Evolutionary conservation across 2,329 filamentous ascomycete genomes (phyloP), one percentile per base, ranked within the genome.

Genomic region (Monosporascus sp.): DNA sequence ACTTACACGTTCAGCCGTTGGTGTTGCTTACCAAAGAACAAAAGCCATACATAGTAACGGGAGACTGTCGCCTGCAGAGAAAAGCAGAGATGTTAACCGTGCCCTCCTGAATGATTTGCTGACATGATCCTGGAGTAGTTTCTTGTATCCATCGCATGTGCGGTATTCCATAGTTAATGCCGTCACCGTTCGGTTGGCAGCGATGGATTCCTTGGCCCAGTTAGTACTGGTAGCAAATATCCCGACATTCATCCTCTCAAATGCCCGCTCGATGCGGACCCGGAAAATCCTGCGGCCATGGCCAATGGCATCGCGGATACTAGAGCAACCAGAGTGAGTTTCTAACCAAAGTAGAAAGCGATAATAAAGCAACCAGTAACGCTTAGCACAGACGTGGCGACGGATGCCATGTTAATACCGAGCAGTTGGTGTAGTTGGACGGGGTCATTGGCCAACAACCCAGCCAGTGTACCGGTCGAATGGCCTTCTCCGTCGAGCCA

Each of bases 291-390:
- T 0, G 77, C 73, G 2, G 66, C 60, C 2, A 82, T 59, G 47
- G 76, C 70, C 18, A 82, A 63, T 0, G 80, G 80, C 58, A 82
- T 69, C 3, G 80, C 78, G 1, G 86, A 82, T 58, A 83, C 86
- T 9, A 85, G 70, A 0, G 81, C 78, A 0, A 92, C 84, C 0
- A 90, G 71, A 0, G 85, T 82, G 7, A 92, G 74, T 65, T 91
- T 91, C 88, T 88, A 92, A 1, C 86, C 86, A 64, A 87, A 90
- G 7, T 78, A 74, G 60, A 90, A 90, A 1, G 86, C 78, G 49
- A 92, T 84, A 45, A 78, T 72, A 15, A 89, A 69, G 11, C 81
- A 85, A 0, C 87, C 88, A 2, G 81, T 59, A 2, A 91, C 71
- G 51, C 82, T 86, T 65, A 89, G 83, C 9, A 87, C 63, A 1